These are phyloP conservation scores for Sugiyamaella marilandica DNA, from an alignment of 805 yeast species.

Conservation along the genomic window DNA sequence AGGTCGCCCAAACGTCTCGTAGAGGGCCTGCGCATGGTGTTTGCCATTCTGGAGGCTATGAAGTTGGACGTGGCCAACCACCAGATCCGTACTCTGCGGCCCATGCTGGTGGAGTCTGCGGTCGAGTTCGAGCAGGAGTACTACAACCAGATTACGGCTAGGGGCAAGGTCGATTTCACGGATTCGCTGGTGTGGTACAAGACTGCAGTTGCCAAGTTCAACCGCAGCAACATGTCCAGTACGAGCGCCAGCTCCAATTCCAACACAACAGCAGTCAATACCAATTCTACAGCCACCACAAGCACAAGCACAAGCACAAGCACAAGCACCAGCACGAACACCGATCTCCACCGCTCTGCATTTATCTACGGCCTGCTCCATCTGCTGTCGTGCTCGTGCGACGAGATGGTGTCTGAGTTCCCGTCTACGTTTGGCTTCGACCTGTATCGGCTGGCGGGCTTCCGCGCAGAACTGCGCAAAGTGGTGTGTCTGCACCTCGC, in stretches of 20 bases:
- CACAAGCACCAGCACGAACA: background rate
- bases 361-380: conserved; percentile 36
- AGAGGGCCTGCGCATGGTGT: conserved; percentile 70
- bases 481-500: conserved; percentile 76
- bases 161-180: conserved; percentile 54
- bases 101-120: conserved; percentile 79
- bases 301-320: background rate
- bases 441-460: conserved; percentile 67
- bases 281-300: too few relatives aligned
- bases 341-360: conserved; percentile 24
- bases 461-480: conserved; percentile 83
- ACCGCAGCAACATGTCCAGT: background rate
- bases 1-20: conserved; percentile 48
- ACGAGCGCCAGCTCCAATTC: too few relatives aligned
- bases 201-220: conserved; percentile 28
- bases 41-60: conserved; percentile 87
- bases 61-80: conserved; percentile 93
- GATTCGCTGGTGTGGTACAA: conserved; percentile 67
- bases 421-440: conserved; percentile 83
- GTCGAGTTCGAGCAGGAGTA: conserved; percentile 86
- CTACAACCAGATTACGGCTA: conserved; percentile 40
- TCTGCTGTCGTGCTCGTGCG: conserved; percentile 54
- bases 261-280: too few relatives aligned
- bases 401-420: conserved; percentile 74
- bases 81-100: conserved; percentile 80